A percentile compares a stretch with the other conserved stretches of the same genome.
These are phyloP conservation scores for Strobilomyces echinocephalus DNA, from an alignment of 768 basidiomycete species.

Conservation along the genomic window DNA sequence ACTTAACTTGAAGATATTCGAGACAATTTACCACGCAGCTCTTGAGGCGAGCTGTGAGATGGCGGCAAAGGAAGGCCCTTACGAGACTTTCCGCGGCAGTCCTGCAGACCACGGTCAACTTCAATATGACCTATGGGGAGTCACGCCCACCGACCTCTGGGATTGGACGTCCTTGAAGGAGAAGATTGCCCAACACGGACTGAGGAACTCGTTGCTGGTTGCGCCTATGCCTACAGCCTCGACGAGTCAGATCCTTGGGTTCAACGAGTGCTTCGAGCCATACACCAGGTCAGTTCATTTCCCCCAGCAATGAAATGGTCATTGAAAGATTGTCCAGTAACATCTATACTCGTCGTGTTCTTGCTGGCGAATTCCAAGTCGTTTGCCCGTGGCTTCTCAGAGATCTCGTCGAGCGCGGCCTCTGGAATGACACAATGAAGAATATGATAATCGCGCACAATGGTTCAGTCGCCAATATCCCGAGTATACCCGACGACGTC, in stretches of 20 bases:
- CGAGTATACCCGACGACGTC: conserved; percentile 81
- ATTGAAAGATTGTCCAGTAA: conserved; percentile 52
- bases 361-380: conserved; percentile 99
- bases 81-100: conserved; percentile 86
- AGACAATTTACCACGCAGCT: conserved; percentile 96
- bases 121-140: conserved; percentile 94
- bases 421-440: conserved; percentile 99
- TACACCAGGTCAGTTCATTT: conserved; percentile 73
- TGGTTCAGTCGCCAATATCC: conserved; percentile 83
- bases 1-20: conserved; percentile 94
- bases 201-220: conserved; percentile 85
- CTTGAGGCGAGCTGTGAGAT: conserved; percentile 89
- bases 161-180: conserved; percentile 88
- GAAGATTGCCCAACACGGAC: conserved; percentile 73
- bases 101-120: conserved; percentile 86
- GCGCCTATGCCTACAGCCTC: conserved; percentile 99
- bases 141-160: conserved; percentile 87
- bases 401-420: conserved; percentile 89
- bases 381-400: conserved; percentile 99
- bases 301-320: not conserved
- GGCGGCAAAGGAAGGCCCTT: conserved; percentile 72
- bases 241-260: conserved; percentile 95
- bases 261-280: conserved; percentile 99
- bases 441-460: conserved; percentile 98
- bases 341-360: conserved; percentile 97